A percentile compares a stretch with the other conserved stretches of the same genome.
Conservation (phyloP, 495 filamentous ascomycete species). For the Podospora anserina region DNA sequence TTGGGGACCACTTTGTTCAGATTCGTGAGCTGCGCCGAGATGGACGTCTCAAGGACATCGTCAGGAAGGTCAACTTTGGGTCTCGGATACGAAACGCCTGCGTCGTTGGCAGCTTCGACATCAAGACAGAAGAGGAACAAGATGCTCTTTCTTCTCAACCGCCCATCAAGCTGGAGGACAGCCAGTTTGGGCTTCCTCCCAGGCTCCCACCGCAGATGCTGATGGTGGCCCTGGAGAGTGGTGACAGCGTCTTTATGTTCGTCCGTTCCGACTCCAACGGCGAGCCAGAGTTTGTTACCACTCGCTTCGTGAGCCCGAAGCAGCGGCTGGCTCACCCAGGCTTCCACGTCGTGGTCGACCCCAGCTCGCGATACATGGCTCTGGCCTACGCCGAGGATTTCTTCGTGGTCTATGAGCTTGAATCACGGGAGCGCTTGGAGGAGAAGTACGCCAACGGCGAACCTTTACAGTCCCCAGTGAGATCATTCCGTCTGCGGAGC, state of each 20-base stretch:
- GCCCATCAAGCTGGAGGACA: conserved; percentile 34
- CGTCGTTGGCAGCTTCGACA: conserved; percentile 50
- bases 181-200: conserved; percentile 16
- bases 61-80: conserved; percentile 70
- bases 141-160: conserved; percentile 5
- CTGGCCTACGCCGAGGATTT: conserved; percentile 42
- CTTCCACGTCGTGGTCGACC: conserved; percentile 79
- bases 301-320: conserved; percentile 56
- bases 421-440: conserved; percentile 47
- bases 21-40: conserved; percentile 64
- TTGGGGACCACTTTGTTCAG: conserved; percentile 66
- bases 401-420: conserved; percentile 59
- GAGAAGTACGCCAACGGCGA: conserved; percentile 33
- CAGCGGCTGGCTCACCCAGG: conserved; percentile 53
- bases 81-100: conserved; percentile 63
- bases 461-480: conserved; percentile 41
- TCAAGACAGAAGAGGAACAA: conserved; percentile 25
- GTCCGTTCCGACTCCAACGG: conserved; percentile 44
- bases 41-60: conserved; percentile 66
- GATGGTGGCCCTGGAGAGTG: conserved; percentile 64
- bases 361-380: conserved; percentile 52
- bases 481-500: conserved; percentile 52
- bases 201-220: conserved; percentile 71
- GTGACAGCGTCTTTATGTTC: conserved; percentile 70
- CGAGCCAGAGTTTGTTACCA: conserved; percentile 56